A percentile compares a stretch with the other conserved stretches of the same genome.
phyloP scores from a whole-genome alignment of 495 filamentous ascomycete species.

The Trichoderma parareesei region DNA sequence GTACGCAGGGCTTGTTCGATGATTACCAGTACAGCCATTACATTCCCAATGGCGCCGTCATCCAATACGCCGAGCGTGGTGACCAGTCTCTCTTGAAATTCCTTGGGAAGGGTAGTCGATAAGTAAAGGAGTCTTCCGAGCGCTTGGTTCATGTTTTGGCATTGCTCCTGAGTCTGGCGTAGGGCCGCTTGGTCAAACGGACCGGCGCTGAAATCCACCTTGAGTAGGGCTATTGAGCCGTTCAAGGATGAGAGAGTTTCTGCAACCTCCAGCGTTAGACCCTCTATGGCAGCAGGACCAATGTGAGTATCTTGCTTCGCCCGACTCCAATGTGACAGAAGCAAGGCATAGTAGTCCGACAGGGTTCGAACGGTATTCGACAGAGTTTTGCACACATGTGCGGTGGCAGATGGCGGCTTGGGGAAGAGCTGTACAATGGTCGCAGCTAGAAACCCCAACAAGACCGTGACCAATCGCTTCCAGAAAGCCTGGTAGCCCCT shows the following conservation, averaged over 20 bases:
- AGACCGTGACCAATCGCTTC: slow-evolving; percentile 34
- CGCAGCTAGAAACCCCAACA: slow-evolving; percentile 32
- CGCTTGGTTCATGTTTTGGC: slow-evolving; percentile 8
- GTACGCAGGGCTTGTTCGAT: slow-evolving; percentile 8
- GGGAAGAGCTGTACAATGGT: slow-evolving; percentile 37
- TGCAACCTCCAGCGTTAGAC: not conserved
- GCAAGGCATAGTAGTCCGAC: slow-evolving; percentile 38
- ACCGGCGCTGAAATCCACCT: not conserved
- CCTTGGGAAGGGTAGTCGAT: not conserved
- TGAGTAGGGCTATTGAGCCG: not conserved
- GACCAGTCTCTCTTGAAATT: not conserved
- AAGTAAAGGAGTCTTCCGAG: slow-evolving; percentile 5
- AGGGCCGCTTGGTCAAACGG: not conserved
- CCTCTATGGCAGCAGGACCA: not conserved
- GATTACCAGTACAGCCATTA: not conserved
- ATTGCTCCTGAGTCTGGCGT: slow-evolving; percentile 5
- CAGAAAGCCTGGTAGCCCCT: slow-evolving; percentile 39
- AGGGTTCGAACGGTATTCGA: slow-evolving; percentile 30
- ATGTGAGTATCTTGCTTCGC: not conserved
- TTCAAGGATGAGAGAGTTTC: slow-evolving; percentile 4
- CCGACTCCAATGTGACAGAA: slow-evolving; percentile 33
- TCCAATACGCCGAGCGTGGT: not conserved
- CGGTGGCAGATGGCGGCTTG: slow-evolving; percentile 33
- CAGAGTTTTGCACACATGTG: slow-evolving; percentile 34
- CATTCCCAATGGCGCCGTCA: not conserved